phyloP scores from a whole-genome alignment of 768 basidiomycete species.

The Naganishia antarctica region DNA sequence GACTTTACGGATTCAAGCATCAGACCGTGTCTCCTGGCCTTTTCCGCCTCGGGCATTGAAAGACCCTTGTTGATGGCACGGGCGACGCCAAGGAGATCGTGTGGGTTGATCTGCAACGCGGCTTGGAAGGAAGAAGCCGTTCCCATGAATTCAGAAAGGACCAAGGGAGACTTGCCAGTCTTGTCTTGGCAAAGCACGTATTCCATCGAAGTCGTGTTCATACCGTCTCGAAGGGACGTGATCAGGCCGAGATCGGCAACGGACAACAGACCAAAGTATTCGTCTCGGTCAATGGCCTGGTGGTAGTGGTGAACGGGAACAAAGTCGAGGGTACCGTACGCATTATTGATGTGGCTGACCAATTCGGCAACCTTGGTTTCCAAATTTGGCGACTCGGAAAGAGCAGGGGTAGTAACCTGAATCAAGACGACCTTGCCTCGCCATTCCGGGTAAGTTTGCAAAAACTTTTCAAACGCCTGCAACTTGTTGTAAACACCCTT shows the following conservation, averaged over 20 bases:
- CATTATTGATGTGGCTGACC: conserved; percentile 90
- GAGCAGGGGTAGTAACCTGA: conserved; percentile 88
- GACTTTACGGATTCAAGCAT: conserved; percentile 81
- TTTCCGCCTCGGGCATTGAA: conserved; percentile 72
- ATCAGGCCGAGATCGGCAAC: conserved; percentile 93
- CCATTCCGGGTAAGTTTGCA: conserved; percentile 93
- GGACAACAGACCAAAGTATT: conserved; percentile 89
- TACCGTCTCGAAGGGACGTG: conserved; percentile 90
- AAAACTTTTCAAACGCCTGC: conserved; percentile 88
- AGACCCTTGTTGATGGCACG: conserved; percentile 85
- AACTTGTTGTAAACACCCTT: conserved; percentile 98
- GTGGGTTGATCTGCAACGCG: conserved; percentile 87
- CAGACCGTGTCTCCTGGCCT: conserved; percentile 63
- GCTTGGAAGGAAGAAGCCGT: conserved; percentile 87
- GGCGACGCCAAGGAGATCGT: conserved; percentile 88
- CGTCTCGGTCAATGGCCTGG: conserved; percentile 93
- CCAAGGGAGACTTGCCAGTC: conserved; percentile 72
- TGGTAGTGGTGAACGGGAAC: conserved; percentile 98
- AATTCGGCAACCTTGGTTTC: conserved; percentile 90
- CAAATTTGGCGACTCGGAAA: conserved; percentile 86
- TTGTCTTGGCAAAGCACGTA: conserved; percentile 88
- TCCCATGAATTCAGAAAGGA: conserved; percentile 96
- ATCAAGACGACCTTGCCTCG: conserved; percentile 65
- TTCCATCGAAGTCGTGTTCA: conserved; percentile 99
- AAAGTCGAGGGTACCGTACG: conserved; percentile 89